Evolutionary conservation across 306 rosid species (phyloP).

Genomic region (Dryas drummondii): DNA sequence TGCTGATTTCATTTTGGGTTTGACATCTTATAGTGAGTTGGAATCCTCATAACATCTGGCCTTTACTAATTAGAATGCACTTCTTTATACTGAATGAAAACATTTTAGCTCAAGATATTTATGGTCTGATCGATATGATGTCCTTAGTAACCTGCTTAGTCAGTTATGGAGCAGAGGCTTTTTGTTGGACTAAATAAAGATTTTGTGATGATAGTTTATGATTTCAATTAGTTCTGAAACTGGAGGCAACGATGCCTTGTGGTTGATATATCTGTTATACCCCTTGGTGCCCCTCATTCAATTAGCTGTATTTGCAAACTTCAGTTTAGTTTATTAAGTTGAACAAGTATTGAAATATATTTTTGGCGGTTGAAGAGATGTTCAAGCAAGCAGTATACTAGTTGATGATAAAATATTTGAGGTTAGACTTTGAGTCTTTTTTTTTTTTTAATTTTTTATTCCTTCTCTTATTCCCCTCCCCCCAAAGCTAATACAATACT

Average conservation of each 20-base stretch:
- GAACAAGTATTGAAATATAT: slow-evolving; percentile 17
- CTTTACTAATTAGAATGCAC: slow-evolving; percentile 5
- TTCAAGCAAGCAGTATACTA: slow-evolving; percentile 94
- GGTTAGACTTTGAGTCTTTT: slow-evolving; percentile 74
- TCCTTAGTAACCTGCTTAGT: not conserved
- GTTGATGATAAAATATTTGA: slow-evolving; percentile 87
- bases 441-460: not conserved
- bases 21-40: too few relatives aligned
- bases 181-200: not conserved
- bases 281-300: not conserved
- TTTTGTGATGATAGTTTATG: not conserved
- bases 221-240: not conserved
- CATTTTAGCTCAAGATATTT: not conserved
- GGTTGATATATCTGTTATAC: not conserved
- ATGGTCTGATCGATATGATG: not conserved
- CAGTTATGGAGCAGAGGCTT: not conserved
- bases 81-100: not conserved
- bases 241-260: not conserved
- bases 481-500: not conserved
- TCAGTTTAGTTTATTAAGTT: not conserved
- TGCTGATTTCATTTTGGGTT: too few relatives aligned
- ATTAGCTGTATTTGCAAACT: not conserved
- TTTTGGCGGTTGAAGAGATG: slow-evolving; percentile 60
- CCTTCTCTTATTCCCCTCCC: not conserved
- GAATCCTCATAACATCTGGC: not conserved